Base-by-base conservation (phyloP, 768 basidiomycete species). In the Rhodosporidiobolus odoratus region DNA sequence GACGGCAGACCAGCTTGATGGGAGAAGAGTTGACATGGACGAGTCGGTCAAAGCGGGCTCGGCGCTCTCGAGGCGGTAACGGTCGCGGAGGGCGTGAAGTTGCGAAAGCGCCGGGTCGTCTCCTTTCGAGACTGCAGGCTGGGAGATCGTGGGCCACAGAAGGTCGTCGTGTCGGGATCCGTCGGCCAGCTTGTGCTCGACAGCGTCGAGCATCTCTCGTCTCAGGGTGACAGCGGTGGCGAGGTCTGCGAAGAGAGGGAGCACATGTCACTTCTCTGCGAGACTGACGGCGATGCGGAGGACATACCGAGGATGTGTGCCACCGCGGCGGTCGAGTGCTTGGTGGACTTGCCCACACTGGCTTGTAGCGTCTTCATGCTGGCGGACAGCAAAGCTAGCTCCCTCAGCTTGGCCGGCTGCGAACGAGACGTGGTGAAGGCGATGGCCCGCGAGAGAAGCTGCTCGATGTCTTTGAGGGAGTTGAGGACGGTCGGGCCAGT, bases 171-270 rank as follows among this genome's bases (percentile, higher is more conserved):
- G 73, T 13, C 78, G 68, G 5, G 78, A 77, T 1, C 76, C 43
- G 19, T 81, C 77, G 4, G 82, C 81, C 67, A 89, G 85, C 78
- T 96, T 96, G 76, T 85, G 80, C 1, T 85, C 83, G 58, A 94
- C 88, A 23, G 85, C 86, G 72, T 95, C 92, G 23, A 93, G 79
- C 82, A 97, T 85, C 77, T 98, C 95, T 25, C 91, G 85, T 15
- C 87, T 86, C 2, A 96, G 82, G 0, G 91, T 92, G 54, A 93
- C 84, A 8, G 90, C 85, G 0, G 87, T 82, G 4, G 88, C 87
- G 21, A 84, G 81, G 78, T 95, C 94, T 95, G 73, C 15, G 2
- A 0, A 2, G n/a, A 23, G 9, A 34, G 58, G 13, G n/a, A 48
- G 47, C 45, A 4, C 21, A 37, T 8, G 52, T n/a, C 71, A 37